Evolutionary conservation across 1,139 yeast genomes (phyloP).

Genomic region (Nakaseomyces uthaithaninus): DNA sequence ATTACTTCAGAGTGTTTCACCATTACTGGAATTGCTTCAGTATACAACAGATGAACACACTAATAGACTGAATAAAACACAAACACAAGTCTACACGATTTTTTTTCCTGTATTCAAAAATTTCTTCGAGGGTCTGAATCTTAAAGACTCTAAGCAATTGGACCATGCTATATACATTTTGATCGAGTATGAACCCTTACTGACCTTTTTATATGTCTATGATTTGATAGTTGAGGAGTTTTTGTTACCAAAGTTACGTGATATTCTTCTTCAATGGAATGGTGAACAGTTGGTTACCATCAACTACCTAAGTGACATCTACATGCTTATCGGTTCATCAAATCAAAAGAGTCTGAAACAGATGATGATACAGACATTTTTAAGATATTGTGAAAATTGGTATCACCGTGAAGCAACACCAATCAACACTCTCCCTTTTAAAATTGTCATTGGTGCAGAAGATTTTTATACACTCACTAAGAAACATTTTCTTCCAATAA

Average conservation of each 20-base stretch:
- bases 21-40: constrained; percentile 14
- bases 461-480: constrained; percentile 25
- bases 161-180: constrained; percentile 29
- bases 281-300: constrained; percentile 6
- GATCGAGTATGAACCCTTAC: constrained; percentile 39
- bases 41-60: constrained; percentile 18
- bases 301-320: constrained; percentile 18
- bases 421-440: constrained; percentile 34
- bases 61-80: constrained; percentile 20
- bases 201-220: constrained; percentile 29
- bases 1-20: constrained; percentile 8
- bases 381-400: constrained; percentile 33
- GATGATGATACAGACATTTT: constrained; percentile 27
- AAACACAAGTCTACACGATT: constrained; percentile 19
- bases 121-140: constrained; percentile 13
- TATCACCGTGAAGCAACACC: constrained; percentile 19
- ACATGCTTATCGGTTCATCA: constrained; percentile 13
- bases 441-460: constrained; percentile 34
- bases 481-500: constrained; percentile 31
- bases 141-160: constrained; percentile 9
- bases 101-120: constrained; percentile 13
- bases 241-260: constrained; percentile 34
- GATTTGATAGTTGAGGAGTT: constrained; percentile 29
- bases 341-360: constrained; percentile 8
- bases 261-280: constrained; percentile 34